Evolutionary conservation across 805 yeast species (phyloP).

Genomic region (Candida rishiriensis): DNA sequence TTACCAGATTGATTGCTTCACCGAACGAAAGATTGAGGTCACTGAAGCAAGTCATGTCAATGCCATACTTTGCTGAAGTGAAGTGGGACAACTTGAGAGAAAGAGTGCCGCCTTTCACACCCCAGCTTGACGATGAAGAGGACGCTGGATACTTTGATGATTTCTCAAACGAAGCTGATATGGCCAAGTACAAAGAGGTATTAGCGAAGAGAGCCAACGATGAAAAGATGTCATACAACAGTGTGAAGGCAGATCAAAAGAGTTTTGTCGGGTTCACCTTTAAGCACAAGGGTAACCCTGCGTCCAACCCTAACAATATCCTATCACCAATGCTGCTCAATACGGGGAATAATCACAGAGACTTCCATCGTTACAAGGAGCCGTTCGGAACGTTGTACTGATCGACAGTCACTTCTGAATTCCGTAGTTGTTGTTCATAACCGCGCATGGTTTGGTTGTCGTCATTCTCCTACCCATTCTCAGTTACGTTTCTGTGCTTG

Average conservation of each 20-base stretch:
- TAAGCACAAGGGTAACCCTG: constrained; percentile 70
- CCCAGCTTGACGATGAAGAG: constrained; percentile 93
- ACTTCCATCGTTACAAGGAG: constrained; percentile 25
- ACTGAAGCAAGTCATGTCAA: constrained; percentile 74
- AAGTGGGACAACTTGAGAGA: constrained; percentile 69
- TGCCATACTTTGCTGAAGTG: constrained; percentile 80
- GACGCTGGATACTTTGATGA: constrained; percentile 99
- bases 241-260: constrained; percentile 54
- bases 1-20: constrained; percentile 73
- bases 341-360: constrained; percentile 18
- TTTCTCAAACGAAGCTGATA: constrained; percentile 90
- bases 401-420: neutral
- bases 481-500: too few relatives aligned
- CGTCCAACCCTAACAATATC: constrained; percentile 36
- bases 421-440: too few relatives aligned
- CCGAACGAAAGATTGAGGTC: constrained; percentile 71
- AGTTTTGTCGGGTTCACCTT: constrained; percentile 94
- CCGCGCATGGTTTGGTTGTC: too few relatives aligned
- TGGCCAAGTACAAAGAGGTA: constrained; percentile 97
- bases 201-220: constrained; percentile 86
- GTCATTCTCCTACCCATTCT: too few relatives aligned
- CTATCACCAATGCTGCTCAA: constrained; percentile 29
- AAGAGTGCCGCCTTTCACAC: constrained; percentile 89
- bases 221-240: constrained; percentile 71
- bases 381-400: constrained; percentile 34